These are phyloP conservation scores for Purpureocillium lavendulum DNA, from an alignment of 2,329 filamentous ascomycete species.

Conservation along the genomic window DNA sequence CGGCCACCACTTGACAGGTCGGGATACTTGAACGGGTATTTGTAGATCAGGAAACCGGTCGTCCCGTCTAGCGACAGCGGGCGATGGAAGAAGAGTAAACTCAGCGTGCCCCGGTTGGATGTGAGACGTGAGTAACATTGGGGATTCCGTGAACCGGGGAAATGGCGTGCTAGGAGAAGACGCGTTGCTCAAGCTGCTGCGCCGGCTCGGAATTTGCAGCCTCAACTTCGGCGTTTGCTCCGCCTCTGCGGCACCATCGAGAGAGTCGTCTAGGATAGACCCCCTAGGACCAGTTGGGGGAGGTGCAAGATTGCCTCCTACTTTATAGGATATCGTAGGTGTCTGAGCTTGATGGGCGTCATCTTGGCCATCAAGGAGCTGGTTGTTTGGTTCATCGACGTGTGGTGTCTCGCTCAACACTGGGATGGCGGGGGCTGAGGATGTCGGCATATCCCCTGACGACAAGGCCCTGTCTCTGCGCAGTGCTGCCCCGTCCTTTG, in stretches of 20 bases:
- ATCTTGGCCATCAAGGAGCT: slow-evolving; percentile 9
- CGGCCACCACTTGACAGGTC: slow-evolving; percentile 70
- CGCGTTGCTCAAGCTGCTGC: slow-evolving; percentile 31
- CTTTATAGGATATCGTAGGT: slow-evolving; percentile 21
- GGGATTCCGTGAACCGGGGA: slow-evolving; percentile 57
- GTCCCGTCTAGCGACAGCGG: slow-evolving; percentile 27
- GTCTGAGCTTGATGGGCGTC: slow-evolving; percentile 18
- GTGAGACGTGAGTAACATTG: slow-evolving; percentile 33
- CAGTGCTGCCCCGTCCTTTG: slow-evolving; percentile 1
- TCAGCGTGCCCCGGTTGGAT: slow-evolving; percentile 38
- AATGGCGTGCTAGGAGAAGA: slow-evolving; percentile 55
- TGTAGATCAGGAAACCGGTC: slow-evolving; percentile 39
- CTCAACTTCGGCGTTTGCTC: slow-evolving; percentile 19
- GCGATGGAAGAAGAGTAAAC: slow-evolving; percentile 40
- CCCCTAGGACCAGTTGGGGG: slow-evolving; percentile 20
- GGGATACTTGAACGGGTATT: slow-evolving; percentile 26
- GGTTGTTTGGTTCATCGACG: too few relatives aligned
- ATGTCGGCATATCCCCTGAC: slow-evolving; percentile 28
- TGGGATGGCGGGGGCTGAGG: neutral
- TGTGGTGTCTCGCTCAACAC: too few relatives aligned
- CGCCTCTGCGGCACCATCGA: too few relatives aligned
- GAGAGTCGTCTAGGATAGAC: neutral
- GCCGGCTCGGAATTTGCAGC: slow-evolving; percentile 39
- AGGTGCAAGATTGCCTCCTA: slow-evolving; percentile 32
- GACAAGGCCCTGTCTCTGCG: slow-evolving; percentile 34